Evolutionary conservation across 352 stramenopile genomes (phyloP).

Genomic region (Pythium dissimile): DNA sequence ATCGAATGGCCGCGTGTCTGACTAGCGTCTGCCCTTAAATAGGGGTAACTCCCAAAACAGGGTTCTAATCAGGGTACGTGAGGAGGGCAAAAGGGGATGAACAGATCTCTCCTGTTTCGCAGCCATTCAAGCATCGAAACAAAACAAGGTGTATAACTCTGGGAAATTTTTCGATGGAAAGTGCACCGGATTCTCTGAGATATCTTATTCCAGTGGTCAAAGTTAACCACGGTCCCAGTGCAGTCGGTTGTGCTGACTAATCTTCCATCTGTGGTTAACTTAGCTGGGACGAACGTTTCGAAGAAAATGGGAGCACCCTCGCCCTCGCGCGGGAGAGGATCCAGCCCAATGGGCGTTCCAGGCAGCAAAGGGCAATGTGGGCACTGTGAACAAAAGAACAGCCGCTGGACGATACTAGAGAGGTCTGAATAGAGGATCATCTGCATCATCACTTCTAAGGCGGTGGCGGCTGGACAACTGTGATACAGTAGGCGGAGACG

Average conservation of each 20-base stretch:
- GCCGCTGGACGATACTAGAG: background rate
- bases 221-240: no score
- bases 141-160: background rate
- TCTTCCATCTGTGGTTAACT: background rate
- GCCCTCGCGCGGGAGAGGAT: no score
- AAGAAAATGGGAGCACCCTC: background rate
- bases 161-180: background rate
- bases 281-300: slow-evolving; percentile 8
- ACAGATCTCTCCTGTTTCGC: no score
- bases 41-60: no score
- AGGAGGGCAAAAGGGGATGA: no score
- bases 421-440: slow-evolving; percentile 4
- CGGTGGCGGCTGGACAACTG: no score
- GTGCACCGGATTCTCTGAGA: no score
- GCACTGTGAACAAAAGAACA: slow-evolving; percentile 7
- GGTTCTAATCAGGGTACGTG: no score
- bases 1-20: slow-evolving; percentile 1
- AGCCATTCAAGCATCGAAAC: no score
- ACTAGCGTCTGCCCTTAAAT: background rate
- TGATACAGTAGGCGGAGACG: no score
- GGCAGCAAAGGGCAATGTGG: no score
- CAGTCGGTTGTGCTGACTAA: background rate
- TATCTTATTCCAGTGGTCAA: background rate
- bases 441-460: background rate
- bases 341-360: background rate